Evolutionary conservation across 768 basidiomycete species (phyloP).

Genomic region (Auricularia sp.): DNA sequence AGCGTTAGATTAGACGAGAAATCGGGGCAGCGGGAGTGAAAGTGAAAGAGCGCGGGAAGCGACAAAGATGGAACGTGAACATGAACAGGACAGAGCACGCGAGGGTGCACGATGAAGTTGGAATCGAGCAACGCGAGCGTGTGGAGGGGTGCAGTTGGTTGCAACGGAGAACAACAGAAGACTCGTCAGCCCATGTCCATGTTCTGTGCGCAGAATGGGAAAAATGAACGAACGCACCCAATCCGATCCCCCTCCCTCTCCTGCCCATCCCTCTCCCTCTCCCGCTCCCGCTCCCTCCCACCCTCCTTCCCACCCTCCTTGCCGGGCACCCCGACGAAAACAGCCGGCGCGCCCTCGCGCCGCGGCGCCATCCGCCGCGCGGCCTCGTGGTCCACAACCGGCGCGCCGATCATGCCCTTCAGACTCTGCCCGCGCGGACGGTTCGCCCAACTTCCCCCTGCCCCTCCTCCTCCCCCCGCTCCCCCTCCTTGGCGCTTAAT

Average conservation of each 20-base stretch:
- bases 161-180: too few relatives aligned
- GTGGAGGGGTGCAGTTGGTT: not conserved
- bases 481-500: too few relatives aligned
- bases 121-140: not conserved
- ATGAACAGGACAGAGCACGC: not conserved
- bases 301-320: not conserved
- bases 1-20: too few relatives aligned
- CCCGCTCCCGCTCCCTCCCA: not conserved
- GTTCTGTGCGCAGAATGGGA: not conserved
- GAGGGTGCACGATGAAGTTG: not conserved
- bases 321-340: too few relatives aligned
- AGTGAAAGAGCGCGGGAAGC: too few relatives aligned
- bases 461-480: not conserved
- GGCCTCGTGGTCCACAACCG: not conserved
- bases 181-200: not conserved
- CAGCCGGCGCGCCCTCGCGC: not conserved
- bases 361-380: not conserved
- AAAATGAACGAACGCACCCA: constrained; percentile 38
- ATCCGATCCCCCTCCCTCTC: constrained; percentile 34
- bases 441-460: not conserved
- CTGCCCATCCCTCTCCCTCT: not conserved
- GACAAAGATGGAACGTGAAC: too few relatives aligned
- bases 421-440: not conserved
- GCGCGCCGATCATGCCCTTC: not conserved
- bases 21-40: too few relatives aligned